These are phyloP conservation scores for Colletotrichum abscissum DNA, from an alignment of 2,329 filamentous ascomycete species.

Conservation along the genomic window DNA sequence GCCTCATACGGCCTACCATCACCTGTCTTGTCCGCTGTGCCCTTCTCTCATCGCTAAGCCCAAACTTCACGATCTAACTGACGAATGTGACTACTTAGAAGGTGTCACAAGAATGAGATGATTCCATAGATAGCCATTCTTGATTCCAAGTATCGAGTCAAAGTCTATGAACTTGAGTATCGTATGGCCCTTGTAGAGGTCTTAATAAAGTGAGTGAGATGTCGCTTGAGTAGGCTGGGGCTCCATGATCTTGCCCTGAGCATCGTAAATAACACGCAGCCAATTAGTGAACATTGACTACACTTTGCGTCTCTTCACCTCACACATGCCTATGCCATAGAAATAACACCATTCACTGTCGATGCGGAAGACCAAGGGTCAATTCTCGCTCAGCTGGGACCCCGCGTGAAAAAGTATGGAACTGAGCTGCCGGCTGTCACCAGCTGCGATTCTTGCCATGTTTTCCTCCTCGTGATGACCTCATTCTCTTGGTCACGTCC, in stretches of 20 bases:
- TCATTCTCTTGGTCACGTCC: not conserved
- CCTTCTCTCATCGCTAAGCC: not conserved
- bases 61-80: not conserved
- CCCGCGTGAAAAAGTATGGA: too few relatives aligned
- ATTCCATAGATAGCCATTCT: not conserved
- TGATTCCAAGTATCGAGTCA: not conserved
- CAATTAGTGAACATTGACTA: not conserved
- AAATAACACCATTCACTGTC: not conserved
- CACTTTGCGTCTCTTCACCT: not conserved
- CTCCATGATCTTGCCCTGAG: not conserved
- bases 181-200: not conserved
- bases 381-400: not conserved
- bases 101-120: not conserved
- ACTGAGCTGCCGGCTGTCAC: fast-evolving
- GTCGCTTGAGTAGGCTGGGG: not conserved
- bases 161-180: not conserved
- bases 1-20: not conserved
- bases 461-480: constrained; percentile 4
- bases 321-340: not conserved
- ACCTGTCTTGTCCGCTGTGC: not conserved
- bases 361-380: not conserved
- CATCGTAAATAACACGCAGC: not conserved
- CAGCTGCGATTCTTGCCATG: not conserved
- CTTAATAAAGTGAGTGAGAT: not conserved
- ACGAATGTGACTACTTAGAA: not conserved